These are phyloP conservation scores for Knufia petricola DNA, from an alignment of 2,329 filamentous ascomycete species.

Conservation along the genomic window DNA sequence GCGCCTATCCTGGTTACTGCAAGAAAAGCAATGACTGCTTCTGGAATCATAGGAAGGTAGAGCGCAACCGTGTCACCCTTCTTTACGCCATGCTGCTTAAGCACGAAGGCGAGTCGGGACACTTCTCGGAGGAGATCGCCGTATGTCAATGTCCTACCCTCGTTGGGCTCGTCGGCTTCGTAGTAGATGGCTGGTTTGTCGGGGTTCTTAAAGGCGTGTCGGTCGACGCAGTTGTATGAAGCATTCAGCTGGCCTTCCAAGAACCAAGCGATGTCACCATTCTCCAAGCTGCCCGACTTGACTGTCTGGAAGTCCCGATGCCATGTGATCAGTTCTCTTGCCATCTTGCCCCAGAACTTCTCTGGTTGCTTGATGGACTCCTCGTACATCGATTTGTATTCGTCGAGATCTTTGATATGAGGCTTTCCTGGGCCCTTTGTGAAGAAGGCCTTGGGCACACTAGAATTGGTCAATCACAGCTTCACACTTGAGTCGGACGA, in stretches of 20 bases:
- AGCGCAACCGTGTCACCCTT: conserved; percentile 97
- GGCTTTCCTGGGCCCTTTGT: conserved; percentile 52
- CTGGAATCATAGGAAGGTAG: conserved; percentile 97
- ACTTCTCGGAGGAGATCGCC: conserved; percentile 88
- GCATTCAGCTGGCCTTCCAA: conserved; percentile 88
- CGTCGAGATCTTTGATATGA: conserved; percentile 49
- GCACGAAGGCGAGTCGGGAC: conserved; percentile 71
- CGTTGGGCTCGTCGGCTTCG: conserved; percentile 82
- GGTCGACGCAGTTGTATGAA: conserved; percentile 94
- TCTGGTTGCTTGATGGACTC: conserved; percentile 85
- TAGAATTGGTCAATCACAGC: conserved; percentile 14
- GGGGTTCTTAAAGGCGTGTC: conserved; percentile 90
- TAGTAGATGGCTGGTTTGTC: conserved; percentile 95
- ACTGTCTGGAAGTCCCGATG: conserved; percentile 87
- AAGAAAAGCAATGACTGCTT: conserved; percentile 82
- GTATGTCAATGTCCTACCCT: conserved; percentile 86
- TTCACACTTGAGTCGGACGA: not conserved
- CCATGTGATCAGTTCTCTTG: conserved; percentile 84
- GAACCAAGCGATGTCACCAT: conserved; percentile 91
- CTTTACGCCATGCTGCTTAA: conserved; percentile 91
- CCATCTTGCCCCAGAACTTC: conserved; percentile 79
- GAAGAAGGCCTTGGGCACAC: conserved; percentile 47
- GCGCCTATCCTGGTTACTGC: conserved; percentile 89
- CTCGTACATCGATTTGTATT: conserved; percentile 57
- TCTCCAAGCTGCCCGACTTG: conserved; percentile 60